Base-by-base conservation (phyloP, 805 yeast species). In the Saccharomycopsis malanga region DNA sequence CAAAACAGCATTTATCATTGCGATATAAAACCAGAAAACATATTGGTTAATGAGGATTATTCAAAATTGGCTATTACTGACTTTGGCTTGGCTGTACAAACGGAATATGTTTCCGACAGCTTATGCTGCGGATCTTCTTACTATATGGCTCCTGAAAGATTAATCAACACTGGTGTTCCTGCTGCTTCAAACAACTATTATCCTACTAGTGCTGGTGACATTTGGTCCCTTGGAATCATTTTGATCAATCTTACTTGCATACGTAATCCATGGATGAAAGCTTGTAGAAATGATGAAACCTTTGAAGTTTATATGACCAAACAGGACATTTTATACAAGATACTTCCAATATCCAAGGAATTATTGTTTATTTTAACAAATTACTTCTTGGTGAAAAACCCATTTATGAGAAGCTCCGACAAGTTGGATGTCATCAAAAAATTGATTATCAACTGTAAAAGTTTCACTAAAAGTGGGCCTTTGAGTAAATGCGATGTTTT, bases 21-120 rank as follows among this genome's bases (percentile, higher is more conserved):
- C 60, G 98, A 89, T 65, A 77, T 89, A 54, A 93, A 93, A 68
- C 98, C 98, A 4, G 98, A 93, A 63, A 93, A 93, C 67, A 76
- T 93, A 48, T 69, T 93, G 58, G 79, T 88, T 42, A 72, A 77
- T 10, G 63, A 64, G 58, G 70, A 74, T 56, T 87, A 79, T 49
- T 61, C 71, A 45, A 72, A 67, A 46, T 68, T 83, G 48, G 75
- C 73, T 53, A 70, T 81, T 52, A 91, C 94, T 32, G 98, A 91
- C 66, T 91, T 93, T 64, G 98, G 98, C 3, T 70, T 91, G 20
- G 88, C 96, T 20, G 76, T 91, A 49, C 73, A 75, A 41, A 72
- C 75, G 9, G 66, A 70, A 35, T 64, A 59, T 48, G 72, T 83
- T 34, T 77, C 81, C 53, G 76, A 83, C 52, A 83, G 83, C 57